These are phyloP conservation scores for Penicillium glabrum DNA, from an alignment of 2,329 filamentous ascomycete species.

Conservation along the genomic window DNA sequence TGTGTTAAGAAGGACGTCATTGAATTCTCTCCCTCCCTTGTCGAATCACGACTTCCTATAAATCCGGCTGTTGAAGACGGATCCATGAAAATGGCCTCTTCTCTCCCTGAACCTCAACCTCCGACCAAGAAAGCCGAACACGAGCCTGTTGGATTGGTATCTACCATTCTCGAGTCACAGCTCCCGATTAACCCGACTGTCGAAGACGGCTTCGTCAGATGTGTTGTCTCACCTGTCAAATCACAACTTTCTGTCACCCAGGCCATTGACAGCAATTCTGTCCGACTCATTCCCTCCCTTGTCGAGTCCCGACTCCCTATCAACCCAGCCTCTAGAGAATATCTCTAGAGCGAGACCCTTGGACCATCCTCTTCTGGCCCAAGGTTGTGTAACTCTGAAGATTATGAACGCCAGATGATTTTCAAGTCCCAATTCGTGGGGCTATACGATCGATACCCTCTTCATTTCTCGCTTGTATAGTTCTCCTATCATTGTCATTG, in stretches of 20 bases:
- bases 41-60: conserved; percentile 14
- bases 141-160: neutral
- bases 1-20: neutral
- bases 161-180: conserved; percentile 11
- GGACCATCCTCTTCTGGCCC: conserved; percentile 1
- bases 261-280: neutral
- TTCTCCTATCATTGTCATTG: conserved; percentile 21
- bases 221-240: neutral
- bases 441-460: conserved; percentile 29
- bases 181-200: conserved; percentile 8
- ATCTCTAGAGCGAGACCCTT: conserved; percentile 9
- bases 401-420: conserved; percentile 10
- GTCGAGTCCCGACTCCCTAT: conserved; percentile 26
- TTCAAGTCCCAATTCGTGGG: conserved; percentile 17
- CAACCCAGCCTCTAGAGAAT: conserved; percentile 28
- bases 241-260: neutral
- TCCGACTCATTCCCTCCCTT: conserved; percentile 4
- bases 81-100: neutral
- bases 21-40: neutral
- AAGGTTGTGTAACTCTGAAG: conserved; percentile 1
- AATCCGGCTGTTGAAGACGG: conserved; percentile 5
- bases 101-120: neutral
- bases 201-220: neutral
- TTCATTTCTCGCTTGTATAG: conserved; percentile 28
- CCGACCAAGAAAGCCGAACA: neutral